phyloP scores from a whole-genome alignment of 116 monocot genomes.

The Iris pallida region DNA sequence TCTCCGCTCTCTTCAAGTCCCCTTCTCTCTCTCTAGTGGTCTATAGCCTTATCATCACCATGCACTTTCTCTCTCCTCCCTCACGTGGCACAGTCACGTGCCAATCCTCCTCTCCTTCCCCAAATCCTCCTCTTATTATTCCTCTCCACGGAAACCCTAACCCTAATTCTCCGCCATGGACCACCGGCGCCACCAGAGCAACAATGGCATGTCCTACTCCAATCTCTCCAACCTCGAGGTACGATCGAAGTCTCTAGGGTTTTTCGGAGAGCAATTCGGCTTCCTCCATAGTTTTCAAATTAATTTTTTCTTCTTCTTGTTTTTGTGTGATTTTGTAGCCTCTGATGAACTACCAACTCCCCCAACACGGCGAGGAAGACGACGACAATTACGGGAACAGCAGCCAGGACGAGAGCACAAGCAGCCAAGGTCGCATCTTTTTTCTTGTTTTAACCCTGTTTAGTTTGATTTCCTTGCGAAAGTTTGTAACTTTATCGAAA shows the following conservation, averaged over 20 bases:
- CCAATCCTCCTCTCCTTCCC: background rate
- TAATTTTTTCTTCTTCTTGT: background rate
- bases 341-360: constrained; percentile 79
- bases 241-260: background rate
- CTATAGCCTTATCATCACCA: too few species aligned
- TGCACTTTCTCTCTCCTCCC: background rate
- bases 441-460: background rate
- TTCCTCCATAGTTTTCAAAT: background rate
- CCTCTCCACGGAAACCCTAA: constrained; percentile 5
- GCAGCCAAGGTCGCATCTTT: constrained; percentile 38
- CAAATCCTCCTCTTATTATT: background rate
- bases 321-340: constrained; percentile 43
- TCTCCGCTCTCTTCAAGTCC: background rate
- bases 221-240: constrained; percentile 95
- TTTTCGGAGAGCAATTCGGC: background rate
- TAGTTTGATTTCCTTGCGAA: background rate
- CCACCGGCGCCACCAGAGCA: constrained; percentile 17
- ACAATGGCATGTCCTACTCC: constrained; percentile 55
- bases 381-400: constrained; percentile 50
- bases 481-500: background rate
- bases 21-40: too few species aligned
- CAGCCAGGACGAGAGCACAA: constrained; percentile 72
- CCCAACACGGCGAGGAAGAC: constrained; percentile 44
- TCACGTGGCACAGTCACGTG: constrained; percentile 10
- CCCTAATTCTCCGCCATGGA: constrained; percentile 31